Percentiles rank a stretch among this genome's conserved stretches.
phyloP scores from a whole-genome alignment of 169 alveolate species.

The Eimeria sp. region DNA sequence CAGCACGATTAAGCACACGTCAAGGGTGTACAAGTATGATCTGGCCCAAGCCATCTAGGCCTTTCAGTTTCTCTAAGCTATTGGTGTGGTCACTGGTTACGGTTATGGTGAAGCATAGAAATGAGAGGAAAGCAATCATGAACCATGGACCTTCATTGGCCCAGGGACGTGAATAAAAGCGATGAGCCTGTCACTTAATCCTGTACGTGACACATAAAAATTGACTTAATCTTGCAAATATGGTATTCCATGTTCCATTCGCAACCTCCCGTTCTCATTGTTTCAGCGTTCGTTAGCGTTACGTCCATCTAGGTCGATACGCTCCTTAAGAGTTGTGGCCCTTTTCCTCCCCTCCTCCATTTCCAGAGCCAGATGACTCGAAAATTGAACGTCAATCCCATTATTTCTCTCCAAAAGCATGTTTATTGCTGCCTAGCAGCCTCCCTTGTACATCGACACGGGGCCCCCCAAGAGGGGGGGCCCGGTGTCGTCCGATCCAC shows the following conservation, averaged over 20 bases:
- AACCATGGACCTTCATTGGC: neutral
- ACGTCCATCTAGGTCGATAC: neutral
- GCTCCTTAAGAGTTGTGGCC: neutral
- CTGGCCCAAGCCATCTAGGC: neutral
- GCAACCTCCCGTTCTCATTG: neutral
- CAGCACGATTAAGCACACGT: neutral
- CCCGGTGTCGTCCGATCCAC: neutral
- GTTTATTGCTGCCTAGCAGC: neutral
- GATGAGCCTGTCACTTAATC: neutral
- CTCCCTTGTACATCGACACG: neutral
- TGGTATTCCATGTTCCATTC: neutral
- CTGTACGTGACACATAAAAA: neutral
- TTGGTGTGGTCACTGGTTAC: neutral
- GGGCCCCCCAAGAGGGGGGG: neutral
- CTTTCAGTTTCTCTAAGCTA: neutral
- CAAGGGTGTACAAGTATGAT: neutral
- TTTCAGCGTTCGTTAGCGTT: neutral
- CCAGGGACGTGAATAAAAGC: neutral
- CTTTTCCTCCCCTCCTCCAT: neutral
- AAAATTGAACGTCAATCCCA: neutral
- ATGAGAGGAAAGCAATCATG: neutral
- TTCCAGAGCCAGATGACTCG: neutral
- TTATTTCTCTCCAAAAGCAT: neutral
- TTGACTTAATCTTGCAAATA: neutral
- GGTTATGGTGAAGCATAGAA: neutral